Conservation (phyloP, 441 rosid genomes). For the Euphorbia corollata region DNA sequence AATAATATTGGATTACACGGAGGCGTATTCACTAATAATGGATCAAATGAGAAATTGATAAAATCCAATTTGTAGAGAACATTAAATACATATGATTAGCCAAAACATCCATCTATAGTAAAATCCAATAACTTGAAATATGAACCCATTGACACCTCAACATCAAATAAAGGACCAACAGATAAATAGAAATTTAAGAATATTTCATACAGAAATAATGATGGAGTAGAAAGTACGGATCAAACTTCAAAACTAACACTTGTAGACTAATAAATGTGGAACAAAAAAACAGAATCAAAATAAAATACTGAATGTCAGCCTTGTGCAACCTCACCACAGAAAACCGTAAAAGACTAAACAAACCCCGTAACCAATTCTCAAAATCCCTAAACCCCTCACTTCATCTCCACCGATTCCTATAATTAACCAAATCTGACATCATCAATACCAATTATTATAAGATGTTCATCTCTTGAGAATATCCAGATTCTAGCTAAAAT, state of each 20-base stretch:
- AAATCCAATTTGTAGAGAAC: background rate
- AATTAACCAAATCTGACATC: no score
- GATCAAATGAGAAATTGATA: background rate
- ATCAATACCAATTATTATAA: no score
- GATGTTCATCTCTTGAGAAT: no score
- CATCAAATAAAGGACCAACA: background rate
- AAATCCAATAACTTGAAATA: conserved; percentile 6
- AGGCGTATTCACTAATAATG: background rate
- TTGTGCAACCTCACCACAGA: conserved; percentile 16
- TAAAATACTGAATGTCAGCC: no score
- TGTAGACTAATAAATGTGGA: background rate
- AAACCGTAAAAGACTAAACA: conserved; percentile 24
- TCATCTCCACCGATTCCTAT: no score
- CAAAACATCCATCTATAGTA: conserved; percentile 2
- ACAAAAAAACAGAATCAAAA: no score
- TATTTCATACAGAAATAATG: background rate
- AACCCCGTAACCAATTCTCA: conserved; percentile 24
- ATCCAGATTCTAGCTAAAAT: no score
- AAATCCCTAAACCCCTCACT: conserved; percentile 19
- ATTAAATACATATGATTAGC: background rate
- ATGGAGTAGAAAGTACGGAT: background rate
- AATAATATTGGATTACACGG: no score
- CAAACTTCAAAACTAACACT: background rate
- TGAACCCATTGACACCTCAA: conserved; percentile 1
- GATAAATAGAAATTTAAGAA: no score